phyloP scores from a whole-genome alignment of 768 basidiomycete genomes.

The Lactarius sanguifluus region DNA sequence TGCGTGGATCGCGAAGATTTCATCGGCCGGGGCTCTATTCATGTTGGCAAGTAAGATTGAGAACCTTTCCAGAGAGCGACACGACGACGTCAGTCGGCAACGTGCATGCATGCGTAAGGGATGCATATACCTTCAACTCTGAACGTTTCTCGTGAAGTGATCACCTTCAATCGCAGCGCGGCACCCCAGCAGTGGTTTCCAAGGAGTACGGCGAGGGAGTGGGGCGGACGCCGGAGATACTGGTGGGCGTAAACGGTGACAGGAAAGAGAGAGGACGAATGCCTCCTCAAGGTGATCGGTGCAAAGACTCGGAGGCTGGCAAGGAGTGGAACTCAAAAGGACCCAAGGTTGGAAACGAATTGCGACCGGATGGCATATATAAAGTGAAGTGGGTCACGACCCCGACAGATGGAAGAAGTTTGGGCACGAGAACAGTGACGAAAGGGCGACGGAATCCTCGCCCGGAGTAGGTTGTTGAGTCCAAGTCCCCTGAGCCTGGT shows the following conservation, averaged over 20 bases:
- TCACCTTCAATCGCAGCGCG: neutral
- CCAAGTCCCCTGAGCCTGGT: neutral
- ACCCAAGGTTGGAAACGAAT: neutral
- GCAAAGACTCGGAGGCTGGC: neutral
- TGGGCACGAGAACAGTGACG: neutral
- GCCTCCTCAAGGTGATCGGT: neutral
- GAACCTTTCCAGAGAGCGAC: neutral
- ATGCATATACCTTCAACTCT: neutral
- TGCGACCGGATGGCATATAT: neutral
- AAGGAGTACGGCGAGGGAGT: neutral
- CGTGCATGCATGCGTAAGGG: neutral
- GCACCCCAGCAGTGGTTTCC: neutral
- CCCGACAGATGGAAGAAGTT: neutral
- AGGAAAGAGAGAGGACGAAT: neutral
- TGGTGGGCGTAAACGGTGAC: neutral
- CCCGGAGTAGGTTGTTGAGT: neutral
- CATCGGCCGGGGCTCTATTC: conserved; percentile 22
- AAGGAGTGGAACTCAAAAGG: neutral
- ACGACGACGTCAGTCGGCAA: neutral
- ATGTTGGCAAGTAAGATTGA: neutral
- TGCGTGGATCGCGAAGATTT: conserved; percentile 28
- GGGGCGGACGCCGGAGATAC: neutral
- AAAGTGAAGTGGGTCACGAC: neutral
- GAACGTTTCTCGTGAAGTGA: neutral
- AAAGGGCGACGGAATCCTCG: neutral